These are phyloP conservation scores for Funneliformis mosseae DNA, from an alignment of 192 early-diverging fungal species.

Conservation along the genomic window DNA sequence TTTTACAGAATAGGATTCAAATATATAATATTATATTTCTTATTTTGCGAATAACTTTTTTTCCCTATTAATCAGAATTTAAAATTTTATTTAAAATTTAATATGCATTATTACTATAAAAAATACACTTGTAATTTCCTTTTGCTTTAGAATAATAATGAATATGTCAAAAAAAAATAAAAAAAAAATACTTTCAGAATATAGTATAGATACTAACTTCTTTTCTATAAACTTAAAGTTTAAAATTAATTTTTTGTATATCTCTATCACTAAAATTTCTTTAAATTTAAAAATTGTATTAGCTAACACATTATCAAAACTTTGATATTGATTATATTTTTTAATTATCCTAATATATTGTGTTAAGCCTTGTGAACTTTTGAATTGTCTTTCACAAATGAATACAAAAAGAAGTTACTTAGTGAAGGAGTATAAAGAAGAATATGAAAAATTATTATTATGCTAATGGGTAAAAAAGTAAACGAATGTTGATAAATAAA, in stretches of 20 bases:
- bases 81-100: neutral
- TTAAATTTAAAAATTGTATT: neutral
- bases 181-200: slow-evolving; percentile 19
- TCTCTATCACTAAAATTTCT: too few relatives aligned
- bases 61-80: slow-evolving; percentile 6
- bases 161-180: slow-evolving; percentile 11
- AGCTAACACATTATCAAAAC: neutral
- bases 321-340: neutral
- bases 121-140: slow-evolving; percentile 13
- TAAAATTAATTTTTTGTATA: slow-evolving; percentile 1
- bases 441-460: neutral
- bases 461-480: too few relatives aligned
- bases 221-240: slow-evolving; percentile 10
- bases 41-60: slow-evolving; percentile 4
- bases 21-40: neutral
- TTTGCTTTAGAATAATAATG: slow-evolving; percentile 2
- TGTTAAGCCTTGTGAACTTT: neutral
- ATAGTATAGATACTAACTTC: slow-evolving; percentile 1
- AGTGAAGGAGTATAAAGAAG: neutral
- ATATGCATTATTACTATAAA: neutral
- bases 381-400: neutral
- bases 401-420: neutral
- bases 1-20: neutral
- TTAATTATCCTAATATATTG: neutral
- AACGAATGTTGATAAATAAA: neutral